Evolutionary conservation across 371 early-diverging fungal species (phyloP).

Genomic region (Vittaforma corneae): DNA sequence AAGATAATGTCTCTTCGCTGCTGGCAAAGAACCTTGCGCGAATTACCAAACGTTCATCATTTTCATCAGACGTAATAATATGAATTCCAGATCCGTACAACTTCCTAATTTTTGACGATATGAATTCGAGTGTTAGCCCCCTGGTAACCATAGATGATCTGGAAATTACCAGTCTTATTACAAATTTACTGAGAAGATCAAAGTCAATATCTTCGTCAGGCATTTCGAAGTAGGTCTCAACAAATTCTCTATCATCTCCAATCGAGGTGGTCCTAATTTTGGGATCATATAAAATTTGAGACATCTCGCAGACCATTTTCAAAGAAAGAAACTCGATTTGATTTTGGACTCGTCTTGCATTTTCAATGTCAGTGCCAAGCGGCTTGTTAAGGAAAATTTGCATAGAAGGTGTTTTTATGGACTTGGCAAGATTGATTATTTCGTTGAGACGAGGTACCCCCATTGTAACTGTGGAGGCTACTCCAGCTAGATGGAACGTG

Average conservation of each 20-base stretch:
- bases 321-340: slow-evolving; percentile 80
- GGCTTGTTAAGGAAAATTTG: slow-evolving; percentile 68
- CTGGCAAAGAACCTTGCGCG: slow-evolving; percentile 67
- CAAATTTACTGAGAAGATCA: slow-evolving; percentile 66
- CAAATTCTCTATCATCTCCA: slow-evolving; percentile 81
- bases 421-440: slow-evolving; percentile 92
- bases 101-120: slow-evolving; percentile 63
- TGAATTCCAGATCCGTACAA: slow-evolving; percentile 63
- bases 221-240: slow-evolving; percentile 73
- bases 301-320: slow-evolving; percentile 66
- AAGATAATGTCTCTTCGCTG: slow-evolving; percentile 68
- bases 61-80: slow-evolving; percentile 78
- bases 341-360: slow-evolving; percentile 77
- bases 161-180: slow-evolving; percentile 78
- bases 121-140: slow-evolving; percentile 69
- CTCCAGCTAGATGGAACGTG: slow-evolving; percentile 98
- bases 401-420: slow-evolving; percentile 86
- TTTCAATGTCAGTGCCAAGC: slow-evolving; percentile 66
- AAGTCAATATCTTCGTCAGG: slow-evolving; percentile 64
- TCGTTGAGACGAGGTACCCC: slow-evolving; percentile 99
- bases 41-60: slow-evolving; percentile 72
- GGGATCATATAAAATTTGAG: slow-evolving; percentile 94
- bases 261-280: slow-evolving; percentile 70
- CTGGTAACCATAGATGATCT: slow-evolving; percentile 73
- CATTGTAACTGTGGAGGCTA: slow-evolving; percentile 85